Evolutionary conservation across 176 grass and related monocot species (phyloP).

Genomic region (Saccharum spontaneum): DNA sequence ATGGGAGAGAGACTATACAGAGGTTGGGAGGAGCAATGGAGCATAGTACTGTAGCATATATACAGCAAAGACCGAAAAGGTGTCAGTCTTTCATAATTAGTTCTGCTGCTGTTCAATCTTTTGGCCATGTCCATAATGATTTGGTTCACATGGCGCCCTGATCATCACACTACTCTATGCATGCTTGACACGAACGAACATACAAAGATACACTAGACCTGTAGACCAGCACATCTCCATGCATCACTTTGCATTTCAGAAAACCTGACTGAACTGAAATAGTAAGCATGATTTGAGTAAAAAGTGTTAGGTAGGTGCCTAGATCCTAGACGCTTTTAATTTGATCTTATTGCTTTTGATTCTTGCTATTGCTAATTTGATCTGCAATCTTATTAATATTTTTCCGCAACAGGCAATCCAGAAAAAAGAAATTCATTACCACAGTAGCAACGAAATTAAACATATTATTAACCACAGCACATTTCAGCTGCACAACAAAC

Average conservation of each 20-base stretch:
- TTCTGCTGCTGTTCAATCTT: constrained; percentile 30
- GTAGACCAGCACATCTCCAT: not conserved
- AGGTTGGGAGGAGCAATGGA: not conserved
- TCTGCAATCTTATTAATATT: not conserved
- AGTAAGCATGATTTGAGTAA: not conserved
- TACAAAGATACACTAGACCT: too few species aligned
- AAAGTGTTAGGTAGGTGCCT: not conserved
- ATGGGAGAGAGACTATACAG: not conserved
- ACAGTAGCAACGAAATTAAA: not conserved
- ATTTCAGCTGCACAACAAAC: not conserved
- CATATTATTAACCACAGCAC: not conserved
- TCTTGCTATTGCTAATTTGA: not conserved
- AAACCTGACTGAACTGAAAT: not conserved
- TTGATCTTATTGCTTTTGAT: not conserved
- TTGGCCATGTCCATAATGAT: constrained; percentile 38
- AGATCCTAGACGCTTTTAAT: not conserved
- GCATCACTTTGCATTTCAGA: not conserved
- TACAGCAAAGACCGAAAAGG: constrained; percentile 24
- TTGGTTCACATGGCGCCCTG: constrained; percentile 34
- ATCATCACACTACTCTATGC: constrained; percentile 20
- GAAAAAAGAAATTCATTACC: not conserved
- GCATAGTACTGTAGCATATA: too few species aligned
- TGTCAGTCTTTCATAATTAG: constrained; percentile 42
- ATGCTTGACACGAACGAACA: constrained; percentile 40
- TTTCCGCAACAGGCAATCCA: not conserved